phyloP scores from a whole-genome alignment of 306 rosid species.

The Boehmeria nivea region DNA sequence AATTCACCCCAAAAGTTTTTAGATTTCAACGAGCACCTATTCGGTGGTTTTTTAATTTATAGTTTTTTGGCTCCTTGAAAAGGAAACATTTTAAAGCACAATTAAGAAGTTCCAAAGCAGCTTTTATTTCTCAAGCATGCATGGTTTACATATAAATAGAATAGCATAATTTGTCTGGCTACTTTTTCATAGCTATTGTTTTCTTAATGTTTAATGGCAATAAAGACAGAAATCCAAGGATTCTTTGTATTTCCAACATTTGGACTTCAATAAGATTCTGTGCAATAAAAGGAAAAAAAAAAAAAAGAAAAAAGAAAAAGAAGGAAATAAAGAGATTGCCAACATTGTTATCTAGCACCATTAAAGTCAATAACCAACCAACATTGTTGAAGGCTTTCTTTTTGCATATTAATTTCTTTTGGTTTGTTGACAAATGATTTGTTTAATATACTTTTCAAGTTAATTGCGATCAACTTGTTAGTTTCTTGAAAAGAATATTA shows the following conservation, averaged over 20 bases:
- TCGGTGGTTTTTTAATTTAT: not conserved
- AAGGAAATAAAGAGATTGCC: too few relatives aligned
- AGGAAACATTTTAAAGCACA: not conserved
- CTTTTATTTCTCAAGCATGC: not conserved
- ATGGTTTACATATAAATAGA: not conserved
- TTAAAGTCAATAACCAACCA: conserved; percentile 2
- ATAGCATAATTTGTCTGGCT: not conserved
- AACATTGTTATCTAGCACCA: not conserved
- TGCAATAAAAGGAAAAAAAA: too few relatives aligned
- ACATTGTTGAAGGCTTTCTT: not conserved
- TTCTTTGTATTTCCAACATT: not conserved
- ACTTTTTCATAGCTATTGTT: not conserved
- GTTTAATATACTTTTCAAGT: not conserved
- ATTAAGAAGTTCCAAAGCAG: not conserved
- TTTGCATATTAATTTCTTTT: not conserved
- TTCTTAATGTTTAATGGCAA: not conserved
- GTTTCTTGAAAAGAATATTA: too few relatives aligned
- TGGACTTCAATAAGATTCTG: not conserved
- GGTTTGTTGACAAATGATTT: not conserved
- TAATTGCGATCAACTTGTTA: not conserved
- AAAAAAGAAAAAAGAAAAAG: not conserved
- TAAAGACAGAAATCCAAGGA: conserved; percentile 1
- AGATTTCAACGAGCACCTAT: too few relatives aligned
- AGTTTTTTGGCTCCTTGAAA: not conserved
- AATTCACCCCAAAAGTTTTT: not conserved